Conservation (phyloP, 2,329 filamentous ascomycete genomes). For the Curvularia sp. region DNA sequence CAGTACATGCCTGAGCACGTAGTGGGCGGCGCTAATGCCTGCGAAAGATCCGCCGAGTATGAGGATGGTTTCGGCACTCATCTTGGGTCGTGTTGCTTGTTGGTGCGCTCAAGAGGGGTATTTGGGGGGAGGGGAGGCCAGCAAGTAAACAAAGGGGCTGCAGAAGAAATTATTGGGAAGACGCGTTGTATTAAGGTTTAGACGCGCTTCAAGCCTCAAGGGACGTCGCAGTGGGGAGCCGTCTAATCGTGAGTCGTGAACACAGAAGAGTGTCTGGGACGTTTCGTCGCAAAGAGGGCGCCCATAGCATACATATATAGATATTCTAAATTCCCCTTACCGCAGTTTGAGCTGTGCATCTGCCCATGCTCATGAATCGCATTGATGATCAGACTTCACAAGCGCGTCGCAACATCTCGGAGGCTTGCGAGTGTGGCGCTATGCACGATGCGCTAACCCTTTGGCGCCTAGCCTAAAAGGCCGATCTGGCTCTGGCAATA, state of each 20-base stretch:
- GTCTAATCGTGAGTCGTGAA: conserved; percentile 9
- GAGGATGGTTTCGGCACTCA: conserved; percentile 48
- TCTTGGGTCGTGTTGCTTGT: conserved; percentile 20
- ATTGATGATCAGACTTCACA: neutral
- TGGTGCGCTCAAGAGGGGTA: conserved; percentile 11
- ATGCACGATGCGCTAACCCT: conserved; percentile 8
- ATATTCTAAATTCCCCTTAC: conserved; percentile 2
- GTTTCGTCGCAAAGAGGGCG: conserved; percentile 3
- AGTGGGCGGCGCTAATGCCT: conserved; percentile 48
- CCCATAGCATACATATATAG: conserved; percentile 7
- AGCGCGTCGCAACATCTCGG: conserved; percentile 4
- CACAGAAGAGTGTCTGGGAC: conserved; percentile 10
- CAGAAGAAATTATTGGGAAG: conserved; percentile 16
- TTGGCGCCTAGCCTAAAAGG: neutral
- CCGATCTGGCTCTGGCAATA: conserved; percentile 8
- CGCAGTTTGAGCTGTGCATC: conserved; percentile 5
- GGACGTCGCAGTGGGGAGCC: conserved; percentile 30
- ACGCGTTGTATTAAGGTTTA: conserved; percentile 21
- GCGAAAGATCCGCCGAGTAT: conserved; percentile 49
- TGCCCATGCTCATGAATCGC: conserved; percentile 13
- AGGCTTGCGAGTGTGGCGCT: conserved; percentile 6
- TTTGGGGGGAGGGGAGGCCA: conserved; percentile 10
- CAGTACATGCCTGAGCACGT: conserved; percentile 45
- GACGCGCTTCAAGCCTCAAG: conserved; percentile 17
- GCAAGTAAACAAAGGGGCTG: conserved; percentile 12